A percentile compares a stretch with the other conserved stretches of the same genome.
phyloP scores from a whole-genome alignment of 139 green algal genomes.

The Chlorella vulgaris region DNA sequence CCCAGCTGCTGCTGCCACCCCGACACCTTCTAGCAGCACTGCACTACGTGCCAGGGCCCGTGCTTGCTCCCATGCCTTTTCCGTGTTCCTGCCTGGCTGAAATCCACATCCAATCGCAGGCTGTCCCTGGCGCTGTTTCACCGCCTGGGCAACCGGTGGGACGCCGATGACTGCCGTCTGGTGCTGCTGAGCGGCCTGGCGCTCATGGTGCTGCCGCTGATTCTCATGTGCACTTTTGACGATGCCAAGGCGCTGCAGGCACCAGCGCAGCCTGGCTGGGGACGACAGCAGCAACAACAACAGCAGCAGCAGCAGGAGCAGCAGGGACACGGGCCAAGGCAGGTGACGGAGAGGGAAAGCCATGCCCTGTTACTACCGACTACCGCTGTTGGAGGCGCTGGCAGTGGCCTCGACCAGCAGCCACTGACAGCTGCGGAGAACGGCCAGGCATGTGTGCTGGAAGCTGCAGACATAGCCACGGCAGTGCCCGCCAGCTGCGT shows the following conservation, averaged over 20 bases:
- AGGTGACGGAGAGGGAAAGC: background rate
- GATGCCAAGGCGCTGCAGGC: constrained; percentile 43
- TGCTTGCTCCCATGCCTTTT: no score
- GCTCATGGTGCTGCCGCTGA: constrained; percentile 42
- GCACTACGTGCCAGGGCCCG: no score
- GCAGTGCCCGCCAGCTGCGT: background rate
- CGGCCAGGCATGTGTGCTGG: no score
- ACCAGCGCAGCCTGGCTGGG: background rate
- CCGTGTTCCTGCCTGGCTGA: no score
- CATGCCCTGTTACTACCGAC: background rate
- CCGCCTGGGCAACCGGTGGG: constrained; percentile 51
- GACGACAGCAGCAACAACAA: no score
- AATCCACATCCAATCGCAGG: no score
- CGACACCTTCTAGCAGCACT: no score
- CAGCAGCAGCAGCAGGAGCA: background rate
- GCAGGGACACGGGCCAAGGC: background rate
- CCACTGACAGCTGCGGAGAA: background rate
- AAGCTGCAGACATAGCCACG: no score
- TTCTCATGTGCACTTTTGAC: constrained; percentile 54
- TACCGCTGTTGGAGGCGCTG: background rate
- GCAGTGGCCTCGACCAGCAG: background rate
- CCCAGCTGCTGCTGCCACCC: no score
- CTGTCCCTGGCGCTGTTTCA: constrained; percentile 48
- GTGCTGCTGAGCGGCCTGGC: constrained; percentile 46
- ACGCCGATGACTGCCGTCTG: constrained; percentile 36